Percentiles rank a stretch among this genome's conserved stretches.
phyloP scores from a whole-genome alignment of 805 yeast genomes.

The Saturnispora diversa region DNA sequence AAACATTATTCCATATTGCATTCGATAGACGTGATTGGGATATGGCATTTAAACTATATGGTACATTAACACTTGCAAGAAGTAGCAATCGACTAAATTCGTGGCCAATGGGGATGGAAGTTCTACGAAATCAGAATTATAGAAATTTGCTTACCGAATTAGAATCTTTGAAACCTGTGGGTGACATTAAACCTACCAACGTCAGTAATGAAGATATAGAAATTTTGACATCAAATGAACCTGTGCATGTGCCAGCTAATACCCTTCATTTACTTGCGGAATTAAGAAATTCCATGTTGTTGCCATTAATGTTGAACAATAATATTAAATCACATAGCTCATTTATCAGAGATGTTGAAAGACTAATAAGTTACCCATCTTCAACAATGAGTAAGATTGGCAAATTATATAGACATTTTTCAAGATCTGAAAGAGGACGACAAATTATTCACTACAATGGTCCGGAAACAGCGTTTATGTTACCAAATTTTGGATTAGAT shows the following conservation, averaged over 20 bases:
- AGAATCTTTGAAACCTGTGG: conserved; percentile 3
- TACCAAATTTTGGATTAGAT: neutral
- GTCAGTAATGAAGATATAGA: neutral
- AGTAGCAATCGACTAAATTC: neutral
- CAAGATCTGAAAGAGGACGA: conserved; percentile 2
- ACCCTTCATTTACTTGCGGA: conserved; percentile 6
- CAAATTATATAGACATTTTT: conserved; percentile 1
- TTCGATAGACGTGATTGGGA: conserved; percentile 6
- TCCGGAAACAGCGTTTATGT: conserved; percentile 3
- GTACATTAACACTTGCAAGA: neutral
- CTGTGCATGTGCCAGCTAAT: neutral
- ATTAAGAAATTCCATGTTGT: neutral
- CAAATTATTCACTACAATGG: conserved; percentile 4
- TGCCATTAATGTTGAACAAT: neutral
- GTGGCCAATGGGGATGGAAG: conserved; percentile 5
- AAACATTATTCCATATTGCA: conserved; percentile 6
- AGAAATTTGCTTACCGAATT: neutral
- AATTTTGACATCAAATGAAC: neutral
- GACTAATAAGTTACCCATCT: neutral
- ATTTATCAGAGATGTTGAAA: neutral
- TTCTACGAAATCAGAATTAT: conserved; percentile 3
- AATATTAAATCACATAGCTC: neutral
- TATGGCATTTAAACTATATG: conserved; percentile 3
- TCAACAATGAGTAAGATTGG: neutral
- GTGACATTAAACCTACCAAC: neutral